Percentiles rank a stretch among this genome's conserved stretches.
phyloP scores from a whole-genome alignment of 2,329 filamentous ascomycete species.

The Remersonia thermophila region DNA sequence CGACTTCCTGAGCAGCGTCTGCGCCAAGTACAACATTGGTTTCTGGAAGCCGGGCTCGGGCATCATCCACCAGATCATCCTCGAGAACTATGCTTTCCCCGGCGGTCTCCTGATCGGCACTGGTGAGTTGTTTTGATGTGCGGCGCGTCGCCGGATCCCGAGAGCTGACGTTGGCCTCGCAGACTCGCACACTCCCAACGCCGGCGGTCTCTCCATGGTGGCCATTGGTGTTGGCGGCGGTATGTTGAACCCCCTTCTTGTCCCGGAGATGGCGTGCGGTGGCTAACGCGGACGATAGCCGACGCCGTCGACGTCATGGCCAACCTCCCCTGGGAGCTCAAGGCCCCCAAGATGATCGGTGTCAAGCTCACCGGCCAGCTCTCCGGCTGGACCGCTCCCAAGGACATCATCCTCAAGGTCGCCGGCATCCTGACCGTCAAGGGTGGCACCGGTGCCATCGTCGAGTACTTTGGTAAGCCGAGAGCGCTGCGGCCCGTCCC shows the following conservation, averaged over 20 bases:
- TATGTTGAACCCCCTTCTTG: too few relatives aligned
- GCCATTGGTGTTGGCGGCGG: slow-evolving; percentile 86
- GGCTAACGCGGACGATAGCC: slow-evolving; percentile 34
- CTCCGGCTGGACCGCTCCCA: slow-evolving; percentile 84
- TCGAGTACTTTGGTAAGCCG: slow-evolving; percentile 50
- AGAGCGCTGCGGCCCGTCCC: slow-evolving; percentile 10
- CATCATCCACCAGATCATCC: slow-evolving; percentile 97
- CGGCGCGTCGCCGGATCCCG: neutral
- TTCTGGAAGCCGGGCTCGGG: slow-evolving; percentile 98
- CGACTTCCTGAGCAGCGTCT: slow-evolving; percentile 86
- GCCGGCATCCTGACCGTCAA: slow-evolving; percentile 95
- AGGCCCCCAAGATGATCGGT: slow-evolving; percentile 95
- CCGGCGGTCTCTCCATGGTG: slow-evolving; percentile 86
- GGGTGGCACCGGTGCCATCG: slow-evolving; percentile 87
- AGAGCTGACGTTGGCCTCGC: neutral
- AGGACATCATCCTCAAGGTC: slow-evolving; percentile 96
- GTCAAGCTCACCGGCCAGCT: slow-evolving; percentile 84
- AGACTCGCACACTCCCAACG: slow-evolving; percentile 96
- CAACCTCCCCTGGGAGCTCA: slow-evolving; percentile 92
- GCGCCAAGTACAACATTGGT: slow-evolving; percentile 99
- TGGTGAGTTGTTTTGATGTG: neutral
- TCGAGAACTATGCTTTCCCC: slow-evolving; percentile 99
- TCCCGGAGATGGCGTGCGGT: too few relatives aligned
- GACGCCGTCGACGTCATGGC: slow-evolving; percentile 99
- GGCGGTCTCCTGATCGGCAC: slow-evolving; percentile 96